These are phyloP conservation scores for Rheum nobile DNA, from an alignment of 148 eudicot genomes.

Conservation along the genomic window DNA sequence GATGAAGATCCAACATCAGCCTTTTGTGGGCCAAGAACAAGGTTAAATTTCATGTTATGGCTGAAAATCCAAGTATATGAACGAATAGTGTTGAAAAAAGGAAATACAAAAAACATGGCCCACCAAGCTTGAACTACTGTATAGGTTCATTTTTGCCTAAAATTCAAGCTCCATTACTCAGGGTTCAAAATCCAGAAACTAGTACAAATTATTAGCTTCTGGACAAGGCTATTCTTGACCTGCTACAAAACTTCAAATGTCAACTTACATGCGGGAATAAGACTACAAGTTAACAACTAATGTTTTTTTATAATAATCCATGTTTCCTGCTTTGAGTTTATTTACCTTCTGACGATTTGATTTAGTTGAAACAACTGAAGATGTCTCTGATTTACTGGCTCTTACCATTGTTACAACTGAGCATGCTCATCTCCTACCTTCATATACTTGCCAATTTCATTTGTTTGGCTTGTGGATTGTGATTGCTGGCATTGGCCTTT, in stretches of 20 bases:
- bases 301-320: background rate
- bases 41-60: background rate
- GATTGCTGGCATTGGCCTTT: conserved; percentile 30
- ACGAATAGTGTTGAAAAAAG: background rate
- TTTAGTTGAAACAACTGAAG: conserved; percentile 57
- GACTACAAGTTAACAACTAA: background rate
- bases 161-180: background rate
- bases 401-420: conserved; percentile 33
- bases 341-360: conserved; percentile 33
- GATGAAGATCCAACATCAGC: background rate
- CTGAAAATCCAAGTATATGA: background rate
- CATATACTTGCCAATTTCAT: conserved; percentile 30
- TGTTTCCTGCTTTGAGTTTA: background rate
- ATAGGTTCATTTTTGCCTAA: background rate
- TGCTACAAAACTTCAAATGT: background rate
- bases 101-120: background rate
- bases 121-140: background rate
- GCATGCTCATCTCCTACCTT: conserved; percentile 23
- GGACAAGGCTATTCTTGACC: too few species aligned
- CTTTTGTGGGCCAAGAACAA: background rate
- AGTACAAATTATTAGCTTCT: background rate
- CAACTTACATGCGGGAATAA: background rate
- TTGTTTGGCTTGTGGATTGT: conserved; percentile 43
- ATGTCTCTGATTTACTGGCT: conserved; percentile 56
- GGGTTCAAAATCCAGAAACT: background rate